Evolutionary conservation across 139 green algal genomes (phyloP), one percentile per base, ranked within the genome.

Genomic region (Yamagishiella unicocca): DNA sequence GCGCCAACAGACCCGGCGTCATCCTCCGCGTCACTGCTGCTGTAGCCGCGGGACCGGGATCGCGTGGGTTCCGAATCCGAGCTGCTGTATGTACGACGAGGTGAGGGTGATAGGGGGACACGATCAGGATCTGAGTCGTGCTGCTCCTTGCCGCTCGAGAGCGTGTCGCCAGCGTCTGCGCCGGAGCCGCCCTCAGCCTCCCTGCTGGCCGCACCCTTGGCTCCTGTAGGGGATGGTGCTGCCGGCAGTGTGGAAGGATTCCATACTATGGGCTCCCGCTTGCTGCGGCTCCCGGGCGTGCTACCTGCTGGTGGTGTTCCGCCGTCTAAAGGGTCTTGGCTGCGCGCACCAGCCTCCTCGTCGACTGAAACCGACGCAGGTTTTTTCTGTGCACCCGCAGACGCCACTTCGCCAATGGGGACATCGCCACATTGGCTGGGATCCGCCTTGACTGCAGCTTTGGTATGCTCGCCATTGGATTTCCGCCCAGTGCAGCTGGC

Each of bases 21-120:
- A n/a, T 67, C 80, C 12, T 58, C 58, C 17, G 66, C 80, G 4
- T 77, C 64, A 42, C 64, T 77, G 80, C 80, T 86, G 80, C 64
- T 77, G 80, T 86, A 86, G 4, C 80, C 80, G 5, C 80, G 80
- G 9, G 80, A 86, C 5, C 64, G 80, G 6, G 80, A 86, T 29
- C 80, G 80, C 8, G 80, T 86, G 22, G 80, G 80, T 43, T 86
- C 80, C 7, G 80, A 86, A 31, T 86, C 80, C 10, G 80, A 77
- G 31, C 42, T 62, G 31, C 29, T 68, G 64, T 86, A 86, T 12
- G 62, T 37, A 2, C 80, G 62, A 0, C 80, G 80, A 0, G 80
- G 80, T 40, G 80, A 86, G 1, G 62, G 64, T 4, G 80, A 85
- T 31, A 82, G n/a, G 46, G 74, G 74, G 8, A 38, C 46, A 31